These are phyloP conservation scores for Cyberlindnera bimundalis DNA, from an alignment of 805 yeast genomes.

Conservation along the genomic window DNA sequence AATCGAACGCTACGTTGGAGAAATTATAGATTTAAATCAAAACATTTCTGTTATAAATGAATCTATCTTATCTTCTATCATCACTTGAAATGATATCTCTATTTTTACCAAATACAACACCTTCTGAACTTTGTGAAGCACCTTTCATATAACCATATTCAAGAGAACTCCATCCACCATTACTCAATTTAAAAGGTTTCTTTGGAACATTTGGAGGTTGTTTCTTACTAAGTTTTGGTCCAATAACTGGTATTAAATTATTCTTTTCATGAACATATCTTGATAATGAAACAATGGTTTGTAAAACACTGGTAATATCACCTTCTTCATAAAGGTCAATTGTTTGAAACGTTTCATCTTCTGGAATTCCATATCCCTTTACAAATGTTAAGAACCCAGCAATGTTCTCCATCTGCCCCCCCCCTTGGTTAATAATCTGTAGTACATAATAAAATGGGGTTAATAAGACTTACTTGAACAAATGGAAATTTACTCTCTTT, in stretches of 20 bases:
- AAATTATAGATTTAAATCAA: slow-evolving; percentile 26
- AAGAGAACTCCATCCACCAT: slow-evolving; percentile 47
- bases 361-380: slow-evolving; percentile 63
- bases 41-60: slow-evolving; percentile 24
- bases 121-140: slow-evolving; percentile 50
- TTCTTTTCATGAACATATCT: slow-evolving; percentile 59
- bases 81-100: slow-evolving; percentile 38
- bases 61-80: slow-evolving; percentile 21
- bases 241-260: slow-evolving; percentile 49
- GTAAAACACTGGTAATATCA: slow-evolving; percentile 78
- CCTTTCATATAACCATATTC: slow-evolving; percentile 63
- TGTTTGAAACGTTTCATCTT: slow-evolving; percentile 80
- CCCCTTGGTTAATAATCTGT: too few relatives aligned
- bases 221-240: slow-evolving; percentile 52
- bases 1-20: slow-evolving; percentile 29
- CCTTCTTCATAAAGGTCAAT: slow-evolving; percentile 66
- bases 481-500: slow-evolving; percentile 73
- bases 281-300: slow-evolving; percentile 69
- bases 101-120: slow-evolving; percentile 50
- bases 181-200: slow-evolving; percentile 47
- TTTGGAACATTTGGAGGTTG: slow-evolving; percentile 49
- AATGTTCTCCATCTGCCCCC: slow-evolving; percentile 88
- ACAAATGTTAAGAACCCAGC: slow-evolving; percentile 65
- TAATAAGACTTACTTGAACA: slow-evolving; percentile 33
- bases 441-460: background rate